phyloP scores from a whole-genome alignment of 495 filamentous ascomycete species.

The Mytilinidion resinicola region DNA sequence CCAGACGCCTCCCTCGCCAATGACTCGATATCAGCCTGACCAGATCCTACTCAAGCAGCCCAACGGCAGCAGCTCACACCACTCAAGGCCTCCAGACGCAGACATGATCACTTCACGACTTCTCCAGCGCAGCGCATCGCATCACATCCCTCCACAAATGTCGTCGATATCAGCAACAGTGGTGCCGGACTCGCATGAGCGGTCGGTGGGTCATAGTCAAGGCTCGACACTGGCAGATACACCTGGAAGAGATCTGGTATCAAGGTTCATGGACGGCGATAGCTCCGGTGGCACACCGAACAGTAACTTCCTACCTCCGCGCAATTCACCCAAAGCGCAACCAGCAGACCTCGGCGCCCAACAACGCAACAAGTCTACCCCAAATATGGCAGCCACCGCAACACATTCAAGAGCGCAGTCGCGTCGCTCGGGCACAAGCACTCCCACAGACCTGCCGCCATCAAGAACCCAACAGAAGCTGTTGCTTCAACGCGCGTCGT shows the following conservation, averaged over 20 bases:
- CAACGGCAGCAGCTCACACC: constrained; percentile 21
- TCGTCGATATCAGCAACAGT: constrained; percentile 50
- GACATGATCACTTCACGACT: constrained; percentile 51
- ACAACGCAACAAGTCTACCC: constrained; percentile 28
- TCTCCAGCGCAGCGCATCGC: constrained; percentile 50
- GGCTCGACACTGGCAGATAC: constrained; percentile 39
- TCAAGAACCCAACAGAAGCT: constrained; percentile 67
- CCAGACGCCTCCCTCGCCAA: neutral
- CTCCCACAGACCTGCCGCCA: constrained; percentile 40
- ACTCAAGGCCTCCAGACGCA: constrained; percentile 29
- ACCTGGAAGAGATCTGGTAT: constrained; percentile 33
- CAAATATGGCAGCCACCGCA: constrained; percentile 23
- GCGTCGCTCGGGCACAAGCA: constrained; percentile 25
- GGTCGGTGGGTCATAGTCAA: constrained; percentile 33
- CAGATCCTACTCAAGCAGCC: constrained; percentile 5
- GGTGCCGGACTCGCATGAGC: constrained; percentile 38
- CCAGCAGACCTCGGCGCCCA: constrained; percentile 13
- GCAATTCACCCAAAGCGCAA: constrained; percentile 15
- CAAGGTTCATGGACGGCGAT: constrained; percentile 33
- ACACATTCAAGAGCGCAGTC: constrained; percentile 9
- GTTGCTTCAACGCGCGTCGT: constrained; percentile 61
- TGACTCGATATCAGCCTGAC: constrained; percentile 11
- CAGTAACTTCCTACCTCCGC: constrained; percentile 29
- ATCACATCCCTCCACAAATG: constrained; percentile 55
- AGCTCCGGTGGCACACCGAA: constrained; percentile 27